Percentiles rank a stretch among this genome's conserved stretches.
These are phyloP conservation scores for Litsea cubeba DNA, from an alignment of 164 flowering plant species.

Conservation along the genomic window DNA sequence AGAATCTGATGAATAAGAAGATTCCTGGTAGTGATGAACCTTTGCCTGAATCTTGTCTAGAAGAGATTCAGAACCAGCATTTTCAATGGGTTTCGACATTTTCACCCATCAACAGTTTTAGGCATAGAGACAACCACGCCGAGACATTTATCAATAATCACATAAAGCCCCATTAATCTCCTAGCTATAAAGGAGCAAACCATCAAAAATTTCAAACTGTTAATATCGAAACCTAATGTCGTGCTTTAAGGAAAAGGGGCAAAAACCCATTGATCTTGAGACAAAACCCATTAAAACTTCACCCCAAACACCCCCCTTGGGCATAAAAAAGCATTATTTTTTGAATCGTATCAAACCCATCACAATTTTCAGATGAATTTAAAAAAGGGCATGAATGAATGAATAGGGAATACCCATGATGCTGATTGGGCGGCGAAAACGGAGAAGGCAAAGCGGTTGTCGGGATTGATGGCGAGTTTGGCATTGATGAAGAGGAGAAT, in stretches of 20 bases:
- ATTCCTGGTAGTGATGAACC: slow-evolving; percentile 16
- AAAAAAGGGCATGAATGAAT: too few species aligned
- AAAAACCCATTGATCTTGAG: not conserved
- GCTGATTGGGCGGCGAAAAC: too few species aligned
- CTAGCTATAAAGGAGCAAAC: not conserved
- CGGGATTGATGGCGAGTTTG: too few species aligned
- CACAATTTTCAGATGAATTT: too few species aligned
- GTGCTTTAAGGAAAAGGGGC: not conserved
- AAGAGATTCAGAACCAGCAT: slow-evolving; percentile 14
- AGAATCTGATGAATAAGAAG: slow-evolving; percentile 48
- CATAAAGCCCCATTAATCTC: not conserved
- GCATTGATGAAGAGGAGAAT: too few species aligned
- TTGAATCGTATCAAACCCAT: too few species aligned
- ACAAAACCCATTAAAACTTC: not conserved
- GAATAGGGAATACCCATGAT: too few species aligned
- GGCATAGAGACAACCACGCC: not conserved
- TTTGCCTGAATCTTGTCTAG: slow-evolving; percentile 18
- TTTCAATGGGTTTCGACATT: slow-evolving; percentile 22
- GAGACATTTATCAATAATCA: not conserved
- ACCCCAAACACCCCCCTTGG: not conserved
- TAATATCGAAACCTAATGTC: too few species aligned
- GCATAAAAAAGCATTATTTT: not conserved
- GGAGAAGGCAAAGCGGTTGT: too few species aligned
- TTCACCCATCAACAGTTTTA: not conserved
- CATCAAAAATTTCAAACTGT: too few species aligned